Conservation (phyloP, 2,329 filamentous ascomycete species). For the Plenodomus lindquistii region DNA sequence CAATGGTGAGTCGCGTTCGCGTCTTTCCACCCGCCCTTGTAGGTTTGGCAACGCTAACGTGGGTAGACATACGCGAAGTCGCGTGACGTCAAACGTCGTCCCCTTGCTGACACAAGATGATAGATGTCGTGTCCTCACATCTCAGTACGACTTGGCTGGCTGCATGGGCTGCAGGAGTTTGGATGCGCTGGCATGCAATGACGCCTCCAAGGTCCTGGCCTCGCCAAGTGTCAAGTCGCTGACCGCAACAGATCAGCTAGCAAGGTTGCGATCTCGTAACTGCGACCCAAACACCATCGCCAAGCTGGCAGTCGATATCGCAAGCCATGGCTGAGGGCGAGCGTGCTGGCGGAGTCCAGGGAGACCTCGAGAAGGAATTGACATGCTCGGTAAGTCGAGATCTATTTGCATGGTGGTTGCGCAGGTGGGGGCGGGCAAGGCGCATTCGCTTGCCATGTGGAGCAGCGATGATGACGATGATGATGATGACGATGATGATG, state of each 20-base stretch:
- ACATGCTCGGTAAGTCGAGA: constrained; percentile 79
- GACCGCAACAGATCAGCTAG: constrained; percentile 19
- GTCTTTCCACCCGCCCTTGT: constrained; percentile 2
- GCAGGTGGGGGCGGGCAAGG: neutral
- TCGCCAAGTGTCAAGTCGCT: constrained; percentile 21
- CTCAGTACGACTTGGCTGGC: neutral
- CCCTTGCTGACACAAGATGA: neutral
- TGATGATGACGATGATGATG: neutral
- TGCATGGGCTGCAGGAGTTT: neutral
- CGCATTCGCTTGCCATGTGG: neutral
- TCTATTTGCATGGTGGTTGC: constrained; percentile 14
- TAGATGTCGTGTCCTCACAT: neutral
- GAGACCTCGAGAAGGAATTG: constrained; percentile 88
- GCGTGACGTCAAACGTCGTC: constrained; percentile 11
- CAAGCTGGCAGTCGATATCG: neutral
- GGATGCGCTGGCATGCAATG: constrained; percentile 19
- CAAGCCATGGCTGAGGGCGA: constrained; percentile 39
- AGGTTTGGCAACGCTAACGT: neutral
- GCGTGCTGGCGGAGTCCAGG: constrained; percentile 49
- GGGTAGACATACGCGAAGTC: constrained; percentile 9
- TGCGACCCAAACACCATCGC: neutral
- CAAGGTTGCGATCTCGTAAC: constrained; percentile 10
- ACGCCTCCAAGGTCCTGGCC: constrained; percentile 8
- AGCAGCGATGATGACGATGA: neutral
- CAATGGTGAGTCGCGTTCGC: neutral